phyloP scores from a whole-genome alignment of 306 rosid species.

The Inga laurina region DNA sequence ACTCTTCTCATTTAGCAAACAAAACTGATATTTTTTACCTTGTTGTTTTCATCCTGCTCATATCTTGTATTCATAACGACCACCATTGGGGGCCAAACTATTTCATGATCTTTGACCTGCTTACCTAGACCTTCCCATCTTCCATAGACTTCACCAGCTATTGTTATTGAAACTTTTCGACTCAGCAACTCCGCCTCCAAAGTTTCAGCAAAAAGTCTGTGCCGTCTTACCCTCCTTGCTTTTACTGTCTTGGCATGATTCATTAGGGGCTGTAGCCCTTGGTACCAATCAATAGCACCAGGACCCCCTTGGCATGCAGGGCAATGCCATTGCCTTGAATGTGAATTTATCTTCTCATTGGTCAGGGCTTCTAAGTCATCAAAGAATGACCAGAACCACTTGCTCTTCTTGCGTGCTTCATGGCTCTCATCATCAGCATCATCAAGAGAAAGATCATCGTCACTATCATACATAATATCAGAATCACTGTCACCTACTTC shows the following conservation, averaged over 20 bases:
- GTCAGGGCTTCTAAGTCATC: slow-evolving; percentile 24
- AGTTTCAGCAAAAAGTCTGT: slow-evolving; percentile 47
- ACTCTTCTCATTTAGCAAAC: slow-evolving; percentile 1
- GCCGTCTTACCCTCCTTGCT: slow-evolving; percentile 49
- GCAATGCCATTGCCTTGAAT: slow-evolving; percentile 45
- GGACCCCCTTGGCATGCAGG: slow-evolving; percentile 56
- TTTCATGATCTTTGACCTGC: slow-evolving; percentile 47
- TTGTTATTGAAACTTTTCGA: slow-evolving; percentile 35
- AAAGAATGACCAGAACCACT: slow-evolving; percentile 52
- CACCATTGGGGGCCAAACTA: slow-evolving; percentile 74
- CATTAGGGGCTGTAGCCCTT: slow-evolving; percentile 53
- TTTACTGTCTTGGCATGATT: slow-evolving; percentile 49
- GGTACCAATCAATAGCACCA: slow-evolving; percentile 66
- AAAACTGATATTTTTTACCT: slow-evolving; percentile 29
- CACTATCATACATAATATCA: slow-evolving; percentile 42
- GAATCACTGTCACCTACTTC: slow-evolving; percentile 35
- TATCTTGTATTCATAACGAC: slow-evolving; percentile 50
- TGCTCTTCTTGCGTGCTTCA: slow-evolving; percentile 41
- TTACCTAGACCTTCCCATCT: slow-evolving; percentile 53
- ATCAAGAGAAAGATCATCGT: slow-evolving; percentile 45
- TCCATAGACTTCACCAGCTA: slow-evolving; percentile 35
- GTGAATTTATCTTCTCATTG: slow-evolving; percentile 42
- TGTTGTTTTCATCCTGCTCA: slow-evolving; percentile 41
- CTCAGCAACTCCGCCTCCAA: slow-evolving; percentile 50
- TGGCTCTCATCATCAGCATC: slow-evolving; percentile 45